A percentile compares a stretch with the other conserved stretches of the same genome.
phyloP scores from a whole-genome alignment of 1,284 basidiomycete genomes.

The Erythrobasidium hasegawianum region DNA sequence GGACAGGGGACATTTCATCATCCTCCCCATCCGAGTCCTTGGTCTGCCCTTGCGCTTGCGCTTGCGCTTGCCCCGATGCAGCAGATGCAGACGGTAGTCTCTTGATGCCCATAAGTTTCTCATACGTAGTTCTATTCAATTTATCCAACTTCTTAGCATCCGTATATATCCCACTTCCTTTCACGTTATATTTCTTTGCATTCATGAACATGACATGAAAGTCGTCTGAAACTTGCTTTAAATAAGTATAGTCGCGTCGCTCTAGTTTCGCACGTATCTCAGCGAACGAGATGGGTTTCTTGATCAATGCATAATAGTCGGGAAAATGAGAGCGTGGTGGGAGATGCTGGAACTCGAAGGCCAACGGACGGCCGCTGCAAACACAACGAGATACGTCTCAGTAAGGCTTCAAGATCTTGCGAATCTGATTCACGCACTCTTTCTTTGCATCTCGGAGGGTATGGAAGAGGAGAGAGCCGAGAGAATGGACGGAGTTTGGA shows the following conservation, averaged over 20 bases:
- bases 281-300: constrained; percentile 27
- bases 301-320: constrained; percentile 31
- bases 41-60: too few species aligned
- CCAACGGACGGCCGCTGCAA: constrained; percentile 18
- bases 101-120: too few species aligned
- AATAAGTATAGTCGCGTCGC: constrained; percentile 16
- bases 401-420: too few species aligned
- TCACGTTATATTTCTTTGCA: constrained; percentile 32
- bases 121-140: too few species aligned
- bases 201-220: constrained; percentile 24
- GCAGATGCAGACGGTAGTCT: too few species aligned
- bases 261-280: constrained; percentile 29
- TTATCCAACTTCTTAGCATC: constrained; percentile 25
- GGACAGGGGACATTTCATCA: too few species aligned
- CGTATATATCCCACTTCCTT: constrained; percentile 29
- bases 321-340: constrained; percentile 30
- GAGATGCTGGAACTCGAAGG: constrained; percentile 29
- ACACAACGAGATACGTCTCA: too few species aligned
- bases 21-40: too few species aligned
- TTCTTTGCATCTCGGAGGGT: background rate
- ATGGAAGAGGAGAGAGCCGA: background rate
- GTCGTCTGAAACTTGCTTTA: constrained; percentile 17
- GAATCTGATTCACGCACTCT: background rate
- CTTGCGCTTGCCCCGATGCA: too few species aligned
- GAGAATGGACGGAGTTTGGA: background rate